Base-by-base conservation (phyloP, 2,329 filamentous ascomycete species). In the Colletotrichum spinosum region DNA sequence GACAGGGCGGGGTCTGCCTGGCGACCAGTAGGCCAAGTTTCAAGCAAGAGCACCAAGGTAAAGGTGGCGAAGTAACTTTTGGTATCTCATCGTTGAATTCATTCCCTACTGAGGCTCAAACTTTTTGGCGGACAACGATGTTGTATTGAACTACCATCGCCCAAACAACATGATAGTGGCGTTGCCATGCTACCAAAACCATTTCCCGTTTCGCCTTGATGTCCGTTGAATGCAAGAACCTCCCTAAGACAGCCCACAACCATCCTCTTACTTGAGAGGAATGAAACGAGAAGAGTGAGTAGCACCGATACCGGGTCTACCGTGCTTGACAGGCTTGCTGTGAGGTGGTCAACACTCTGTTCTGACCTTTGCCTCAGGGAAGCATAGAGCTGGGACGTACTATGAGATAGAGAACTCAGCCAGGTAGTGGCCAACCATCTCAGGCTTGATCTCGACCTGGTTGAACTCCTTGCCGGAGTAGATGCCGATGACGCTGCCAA, bases 391-490 rank as follows among this genome's bases (percentile, higher is more conserved):
- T 48, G 37, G 56, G 72, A 93, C 93, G 77, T 92, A 97, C 93
- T 99, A 99, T 87, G 95, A 96, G 88, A 99, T 99, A 75, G 94
- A 97, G 90, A 99, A 99, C 87, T 99, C 96, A 79, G 88, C 96
- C 74, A 99, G 89, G 89, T 97, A 97, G 89, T 98, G 95, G 83
- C 96, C 96, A 84, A 99, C 96, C 96, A 99, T 99, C 90, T 99
- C 96, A 77, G 96, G 96, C 91, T 97, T 97, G 88, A 99, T 96
- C 86, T 99, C 96, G 77, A 99, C 94, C 90, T 97, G 95, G 92
- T 99, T 99, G 92, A 99, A 99, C 86, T 98, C 94, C 92, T 99
- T 99, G 81, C 96, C 96, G 74, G 93, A 97, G 92, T 99, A 99
- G 88, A 99, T 96, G 82, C 94, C 96, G 78, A 99, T 92, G 78